Evolutionary conservation across 306 rosid genomes (phyloP).

Genomic region (Inga leiocalycina): DNA sequence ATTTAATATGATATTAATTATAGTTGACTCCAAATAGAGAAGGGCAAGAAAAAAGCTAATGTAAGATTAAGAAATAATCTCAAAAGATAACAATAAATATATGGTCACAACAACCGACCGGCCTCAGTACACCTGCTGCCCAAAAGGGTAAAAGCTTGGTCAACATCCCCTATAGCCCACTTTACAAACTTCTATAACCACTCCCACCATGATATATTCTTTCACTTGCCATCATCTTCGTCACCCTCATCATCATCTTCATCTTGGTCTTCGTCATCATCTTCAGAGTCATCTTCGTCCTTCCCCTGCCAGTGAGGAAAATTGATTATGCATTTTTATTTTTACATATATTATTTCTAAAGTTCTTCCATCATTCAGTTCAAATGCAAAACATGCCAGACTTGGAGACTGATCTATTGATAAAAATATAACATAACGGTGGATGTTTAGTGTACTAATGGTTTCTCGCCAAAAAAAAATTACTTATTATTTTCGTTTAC

Average conservation of each 20-base stretch:
- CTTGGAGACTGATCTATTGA: background rate
- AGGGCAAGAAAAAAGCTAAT: conserved; percentile 10
- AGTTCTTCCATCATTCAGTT: background rate
- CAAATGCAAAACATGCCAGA: background rate
- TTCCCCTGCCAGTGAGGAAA: conserved; percentile 53
- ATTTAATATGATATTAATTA: conserved; percentile 10
- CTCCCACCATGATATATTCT: conserved; percentile 27
- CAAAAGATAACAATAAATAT: conserved; percentile 24
- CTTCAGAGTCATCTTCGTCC: conserved; percentile 69
- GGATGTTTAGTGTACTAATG: background rate
- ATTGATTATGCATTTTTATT: background rate
- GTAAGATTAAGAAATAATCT: conserved; percentile 39
- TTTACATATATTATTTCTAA: background rate
- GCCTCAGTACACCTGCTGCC: conserved; percentile 37
- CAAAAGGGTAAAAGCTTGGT: conserved; percentile 29
- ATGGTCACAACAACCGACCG: conserved; percentile 36
- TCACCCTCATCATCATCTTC: conserved; percentile 65
- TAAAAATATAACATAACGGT: background rate
- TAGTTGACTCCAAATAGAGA: conserved; percentile 19
- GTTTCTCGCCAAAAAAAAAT: conserved; percentile 11
- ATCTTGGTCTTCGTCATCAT: conserved; percentile 61
- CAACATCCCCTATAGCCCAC: conserved; percentile 49
- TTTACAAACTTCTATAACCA: conserved; percentile 55
- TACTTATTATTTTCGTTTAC: background rate
- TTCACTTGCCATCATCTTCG: conserved; percentile 70